Percentiles rank a stretch among this genome's conserved stretches.
Conservation (phyloP, 1,139 yeast species). For the Blastobotrys capitulatus region DNA sequence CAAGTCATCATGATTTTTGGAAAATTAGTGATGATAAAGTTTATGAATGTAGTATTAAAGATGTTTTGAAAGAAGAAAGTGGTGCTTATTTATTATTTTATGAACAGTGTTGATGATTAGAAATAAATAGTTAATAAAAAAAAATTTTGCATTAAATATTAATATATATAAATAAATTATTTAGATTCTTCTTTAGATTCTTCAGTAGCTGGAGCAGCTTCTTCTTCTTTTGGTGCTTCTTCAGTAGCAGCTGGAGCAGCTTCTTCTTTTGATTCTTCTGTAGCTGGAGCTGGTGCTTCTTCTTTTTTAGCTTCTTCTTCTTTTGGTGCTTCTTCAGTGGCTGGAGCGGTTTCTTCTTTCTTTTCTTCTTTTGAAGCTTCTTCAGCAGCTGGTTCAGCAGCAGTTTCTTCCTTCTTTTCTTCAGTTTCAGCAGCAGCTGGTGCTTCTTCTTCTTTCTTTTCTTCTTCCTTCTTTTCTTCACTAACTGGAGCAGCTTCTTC, state of each 20-base stretch:
- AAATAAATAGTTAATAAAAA: neutral
- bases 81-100: constrained; percentile 83
- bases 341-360: constrained; percentile 2
- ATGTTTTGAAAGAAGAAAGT: constrained; percentile 61
- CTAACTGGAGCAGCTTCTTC: constrained; percentile 1
- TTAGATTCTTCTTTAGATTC: constrained; percentile 1
- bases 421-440: neutral
- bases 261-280: neutral
- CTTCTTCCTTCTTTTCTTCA: neutral
- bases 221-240: constrained; percentile 3
- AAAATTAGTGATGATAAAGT: constrained; percentile 72
- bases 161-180: constrained; percentile 6
- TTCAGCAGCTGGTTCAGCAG: constrained; percentile 4
- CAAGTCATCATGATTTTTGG: constrained; percentile 54
- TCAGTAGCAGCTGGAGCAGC: neutral
- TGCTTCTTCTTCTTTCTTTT: neutral
- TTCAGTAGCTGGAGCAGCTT: constrained; percentile 1
- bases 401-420: neutral
- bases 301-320: neutral
- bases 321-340: constrained; percentile 1
- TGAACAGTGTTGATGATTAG: constrained; percentile 37
- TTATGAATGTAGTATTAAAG: constrained; percentile 53
- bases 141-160: neutral
- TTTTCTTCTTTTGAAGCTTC: constrained; percentile 11
- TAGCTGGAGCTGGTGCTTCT: constrained; percentile 1